Conservation (phyloP, 192 early-diverging fungal species). For the Coemansia sp. region DNA sequence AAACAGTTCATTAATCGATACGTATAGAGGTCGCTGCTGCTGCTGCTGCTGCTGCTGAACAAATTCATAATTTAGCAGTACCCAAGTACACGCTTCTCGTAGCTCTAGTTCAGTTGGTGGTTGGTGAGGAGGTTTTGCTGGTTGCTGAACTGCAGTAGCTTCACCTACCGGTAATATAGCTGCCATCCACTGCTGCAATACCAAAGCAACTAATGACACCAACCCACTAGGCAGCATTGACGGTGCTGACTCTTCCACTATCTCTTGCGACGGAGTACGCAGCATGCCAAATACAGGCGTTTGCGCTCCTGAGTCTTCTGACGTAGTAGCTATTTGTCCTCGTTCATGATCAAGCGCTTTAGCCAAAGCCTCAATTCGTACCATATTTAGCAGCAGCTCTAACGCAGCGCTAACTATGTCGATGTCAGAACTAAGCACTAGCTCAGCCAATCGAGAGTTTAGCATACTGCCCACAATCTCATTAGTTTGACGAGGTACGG, state of each 20-base stretch:
- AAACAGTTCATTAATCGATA: conserved; percentile 34
- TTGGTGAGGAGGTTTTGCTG: conserved; percentile 7
- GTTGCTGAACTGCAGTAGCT: conserved; percentile 3
- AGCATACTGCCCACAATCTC: conserved; percentile 28
- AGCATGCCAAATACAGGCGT: conserved; percentile 30
- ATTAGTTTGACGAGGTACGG: conserved; percentile 10
- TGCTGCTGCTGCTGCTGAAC: conserved; percentile 11
- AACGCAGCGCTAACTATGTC: conserved; percentile 36
- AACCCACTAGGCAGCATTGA: conserved; percentile 48
- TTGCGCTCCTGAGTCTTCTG: conserved; percentile 38
- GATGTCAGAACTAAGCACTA: conserved; percentile 33
- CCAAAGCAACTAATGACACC: conserved; percentile 36
- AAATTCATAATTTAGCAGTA: conserved; percentile 52
- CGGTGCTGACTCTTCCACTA: conserved; percentile 14
- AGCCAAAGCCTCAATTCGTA: conserved; percentile 46
- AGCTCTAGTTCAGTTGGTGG: conserved; percentile 52
- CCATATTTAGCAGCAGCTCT: conserved; percentile 48
- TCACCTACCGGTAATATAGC: no score
- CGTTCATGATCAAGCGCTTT: conserved; percentile 44
- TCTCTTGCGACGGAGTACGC: neutral
- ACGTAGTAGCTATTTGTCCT: neutral
- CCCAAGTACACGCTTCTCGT: conserved; percentile 55
- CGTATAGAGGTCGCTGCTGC: conserved; percentile 11
- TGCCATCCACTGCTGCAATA: conserved; percentile 47
- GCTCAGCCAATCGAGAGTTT: conserved; percentile 29